Evolutionary conservation across 2,329 filamentous ascomycete genomes (phyloP), one percentile per base, ranked within the genome.

Genomic region (Cladophialophora immunda): DNA sequence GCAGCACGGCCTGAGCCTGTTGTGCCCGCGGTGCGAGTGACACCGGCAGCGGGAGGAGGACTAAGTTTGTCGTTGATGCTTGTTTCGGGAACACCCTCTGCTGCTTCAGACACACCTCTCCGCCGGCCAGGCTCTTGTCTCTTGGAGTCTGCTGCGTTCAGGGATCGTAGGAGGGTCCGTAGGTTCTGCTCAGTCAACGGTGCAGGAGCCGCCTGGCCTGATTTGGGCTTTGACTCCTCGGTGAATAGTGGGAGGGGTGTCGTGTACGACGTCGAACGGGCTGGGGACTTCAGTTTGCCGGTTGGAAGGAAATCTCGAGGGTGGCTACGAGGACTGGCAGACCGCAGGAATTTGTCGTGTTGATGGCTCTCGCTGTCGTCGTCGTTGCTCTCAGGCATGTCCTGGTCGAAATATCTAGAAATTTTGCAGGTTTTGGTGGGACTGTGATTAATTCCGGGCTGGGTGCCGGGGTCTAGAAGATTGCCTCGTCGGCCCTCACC

Each of bases 111-210:
- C 45, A 27, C 45, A 25, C 45, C 45, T 22, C 5, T 50, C 22
- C 45, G 45, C 27, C 53, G 53, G 27, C 53, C 53, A 55, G 53
- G n/a, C 53, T 55, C 53, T 34, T 30, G 30, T n/a, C 11, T 32
- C 30, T 55, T 34, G 8, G 45, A 22, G 9, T 45, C 34, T 36
- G 29, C 45, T 38, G 58, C 32, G 27, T 50, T 53, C n/a, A 67
- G 55, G 25, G 69, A 65, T 41, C 62, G 66, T 34, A 70, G 64
- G 34, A 70, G 67, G 58, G 60, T 58, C 53, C 70, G 69, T 63
- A 72, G 71, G 57, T 72, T 71, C 54, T 70, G 61, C 62, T 71
- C 64, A 17, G 71, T 72, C 57, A 72, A 58, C 30, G 65, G 68
- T 29, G 64, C 57, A 25, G 65, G 53, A 27, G 53, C 65, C 56